phyloP scores from a whole-genome alignment of 805 yeast genomes.

The Nakazawaea wyomingensis region DNA sequence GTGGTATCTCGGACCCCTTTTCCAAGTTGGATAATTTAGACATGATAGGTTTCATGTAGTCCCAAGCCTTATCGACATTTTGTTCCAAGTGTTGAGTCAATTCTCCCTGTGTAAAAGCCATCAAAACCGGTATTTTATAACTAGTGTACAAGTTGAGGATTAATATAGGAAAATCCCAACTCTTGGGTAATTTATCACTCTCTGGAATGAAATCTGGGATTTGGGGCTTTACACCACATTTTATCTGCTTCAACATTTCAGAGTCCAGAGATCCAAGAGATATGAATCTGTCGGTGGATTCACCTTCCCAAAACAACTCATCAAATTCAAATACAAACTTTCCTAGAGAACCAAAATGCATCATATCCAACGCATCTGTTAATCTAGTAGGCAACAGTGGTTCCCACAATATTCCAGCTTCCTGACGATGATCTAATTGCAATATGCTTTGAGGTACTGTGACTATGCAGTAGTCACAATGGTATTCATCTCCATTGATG shows the following conservation, averaged over 20 bases:
- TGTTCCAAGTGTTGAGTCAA: slow-evolving; percentile 56
- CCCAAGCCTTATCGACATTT: slow-evolving; percentile 51
- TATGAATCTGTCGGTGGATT: slow-evolving; percentile 44
- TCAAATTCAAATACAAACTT: slow-evolving; percentile 70
- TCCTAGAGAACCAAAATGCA: slow-evolving; percentile 66
- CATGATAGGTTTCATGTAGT: slow-evolving; percentile 50
- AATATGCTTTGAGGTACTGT: slow-evolving; percentile 77
- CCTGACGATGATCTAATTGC: slow-evolving; percentile 29
- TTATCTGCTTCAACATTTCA: slow-evolving; percentile 12
- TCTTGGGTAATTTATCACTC: slow-evolving; percentile 27
- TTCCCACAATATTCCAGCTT: slow-evolving; percentile 47
- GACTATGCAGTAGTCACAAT: slow-evolving; percentile 57
- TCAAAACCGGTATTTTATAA: slow-evolving; percentile 46
- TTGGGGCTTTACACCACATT: slow-evolving; percentile 9
- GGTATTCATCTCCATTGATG: slow-evolving; percentile 24
- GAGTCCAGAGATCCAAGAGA: slow-evolving; percentile 35
- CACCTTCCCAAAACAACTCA: slow-evolving; percentile 50
- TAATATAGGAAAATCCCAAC: slow-evolving; percentile 57
- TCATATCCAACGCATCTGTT: slow-evolving; percentile 35
- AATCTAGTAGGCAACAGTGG: slow-evolving; percentile 51
- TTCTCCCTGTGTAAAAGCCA: slow-evolving; percentile 69
- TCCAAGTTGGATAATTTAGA: slow-evolving; percentile 20
- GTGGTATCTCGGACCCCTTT: slow-evolving; percentile 22
- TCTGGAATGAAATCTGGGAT: background rate
- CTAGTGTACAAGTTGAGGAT: slow-evolving; percentile 55